Evolutionary conservation across 495 filamentous ascomycete genomes (phyloP).

Genomic region (Hypoxylon cercidicola): DNA sequence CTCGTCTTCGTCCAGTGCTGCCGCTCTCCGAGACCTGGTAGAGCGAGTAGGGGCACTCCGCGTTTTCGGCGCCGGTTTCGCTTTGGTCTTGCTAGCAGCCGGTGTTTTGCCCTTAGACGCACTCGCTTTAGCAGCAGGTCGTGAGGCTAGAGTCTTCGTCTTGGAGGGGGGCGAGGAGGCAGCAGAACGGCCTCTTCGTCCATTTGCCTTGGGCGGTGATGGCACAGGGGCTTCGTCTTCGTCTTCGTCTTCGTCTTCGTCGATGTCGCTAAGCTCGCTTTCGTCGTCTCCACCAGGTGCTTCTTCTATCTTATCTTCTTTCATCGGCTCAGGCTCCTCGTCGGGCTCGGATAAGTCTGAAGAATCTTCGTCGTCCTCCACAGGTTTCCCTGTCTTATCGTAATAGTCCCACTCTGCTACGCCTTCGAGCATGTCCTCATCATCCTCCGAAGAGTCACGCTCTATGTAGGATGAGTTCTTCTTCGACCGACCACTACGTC

Average conservation of each 20-base stretch:
- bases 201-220: slow-evolving; percentile 34
- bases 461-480: slow-evolving; percentile 59
- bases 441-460: slow-evolving; percentile 63
- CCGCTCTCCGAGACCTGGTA: slow-evolving; percentile 43
- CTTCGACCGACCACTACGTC: slow-evolving; percentile 62
- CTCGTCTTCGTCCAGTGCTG: slow-evolving; percentile 34
- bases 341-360: slow-evolving; percentile 39
- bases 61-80: slow-evolving; percentile 38
- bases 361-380: slow-evolving; percentile 36
- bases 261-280: slow-evolving; percentile 43
- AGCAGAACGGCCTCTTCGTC: slow-evolving; percentile 31
- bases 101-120: slow-evolving; percentile 37
- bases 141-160: slow-evolving; percentile 32
- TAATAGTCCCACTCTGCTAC: slow-evolving; percentile 66
- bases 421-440: slow-evolving; percentile 67
- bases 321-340: slow-evolving; percentile 29
- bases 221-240: slow-evolving; percentile 39
- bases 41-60: slow-evolving; percentile 38
- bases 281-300: slow-evolving; percentile 28
- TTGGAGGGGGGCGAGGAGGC: slow-evolving; percentile 29
- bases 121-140: slow-evolving; percentile 39
- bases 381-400: slow-evolving; percentile 40
- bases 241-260: slow-evolving; percentile 38
- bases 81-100: slow-evolving; percentile 35
- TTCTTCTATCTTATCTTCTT: slow-evolving; percentile 43